Conservation (phyloP, 2,329 filamentous ascomycete genomes). For the Colletotrichum sp. region DNA sequence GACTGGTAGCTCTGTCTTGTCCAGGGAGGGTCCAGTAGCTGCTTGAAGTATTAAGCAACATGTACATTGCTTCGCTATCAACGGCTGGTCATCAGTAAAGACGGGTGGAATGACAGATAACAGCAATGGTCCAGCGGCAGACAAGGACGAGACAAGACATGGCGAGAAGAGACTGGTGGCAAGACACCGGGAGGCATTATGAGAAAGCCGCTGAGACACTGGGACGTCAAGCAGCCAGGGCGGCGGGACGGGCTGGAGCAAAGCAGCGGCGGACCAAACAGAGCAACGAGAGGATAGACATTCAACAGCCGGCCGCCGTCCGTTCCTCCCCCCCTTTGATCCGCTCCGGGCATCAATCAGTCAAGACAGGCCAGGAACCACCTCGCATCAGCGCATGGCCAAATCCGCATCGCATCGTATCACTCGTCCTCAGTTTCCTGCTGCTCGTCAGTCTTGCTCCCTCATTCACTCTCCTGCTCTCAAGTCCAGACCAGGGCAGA, state of each 20-base stretch:
- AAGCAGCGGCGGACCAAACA: neutral
- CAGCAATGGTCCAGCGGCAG: neutral
- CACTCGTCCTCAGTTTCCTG: neutral
- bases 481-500: neutral
- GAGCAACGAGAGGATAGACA: neutral
- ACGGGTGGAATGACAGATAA: neutral
- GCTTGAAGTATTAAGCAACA: neutral
- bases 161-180: neutral
- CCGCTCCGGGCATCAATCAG: neutral
- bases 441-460: neutral
- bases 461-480: neutral
- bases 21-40: neutral
- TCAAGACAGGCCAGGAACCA: slow-evolving; percentile 3
- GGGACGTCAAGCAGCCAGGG: neutral
- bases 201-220: neutral
- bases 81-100: neutral
- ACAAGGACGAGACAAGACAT: neutral
- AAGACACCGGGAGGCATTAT: neutral
- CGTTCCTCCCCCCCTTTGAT: neutral
- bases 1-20: neutral
- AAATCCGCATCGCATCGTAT: neutral
- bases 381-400: slow-evolving; percentile 6
- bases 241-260: neutral
- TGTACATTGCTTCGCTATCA: neutral
- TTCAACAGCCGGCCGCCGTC: neutral